phyloP scores from a whole-genome alignment of 495 filamentous ascomycete species.

The Aeminium ludgeri region DNA sequence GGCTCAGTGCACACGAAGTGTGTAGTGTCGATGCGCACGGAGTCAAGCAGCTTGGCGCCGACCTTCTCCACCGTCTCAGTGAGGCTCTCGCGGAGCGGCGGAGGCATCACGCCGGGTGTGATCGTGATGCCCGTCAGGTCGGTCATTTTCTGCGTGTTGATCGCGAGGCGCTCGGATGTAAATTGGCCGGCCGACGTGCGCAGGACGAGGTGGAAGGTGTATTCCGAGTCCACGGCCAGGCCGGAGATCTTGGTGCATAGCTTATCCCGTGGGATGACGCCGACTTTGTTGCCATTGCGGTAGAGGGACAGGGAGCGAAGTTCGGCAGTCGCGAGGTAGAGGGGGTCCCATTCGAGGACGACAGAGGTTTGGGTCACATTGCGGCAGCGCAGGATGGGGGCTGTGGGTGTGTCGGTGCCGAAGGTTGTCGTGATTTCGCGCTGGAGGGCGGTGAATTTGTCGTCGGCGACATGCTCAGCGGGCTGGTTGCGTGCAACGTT shows the following conservation, averaged over 20 bases:
- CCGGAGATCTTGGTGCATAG: constrained; percentile 92
- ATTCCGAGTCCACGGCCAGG: constrained; percentile 89
- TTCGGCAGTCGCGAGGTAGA: constrained; percentile 80
- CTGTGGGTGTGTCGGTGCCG: constrained; percentile 57
- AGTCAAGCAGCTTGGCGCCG: constrained; percentile 78
- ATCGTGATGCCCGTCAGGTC: constrained; percentile 93
- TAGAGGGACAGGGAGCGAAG: constrained; percentile 76
- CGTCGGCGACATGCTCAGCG: constrained; percentile 56
- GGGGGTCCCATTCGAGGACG: constrained; percentile 95
- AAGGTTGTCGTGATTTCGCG: constrained; percentile 73
- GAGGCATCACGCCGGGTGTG: constrained; percentile 71
- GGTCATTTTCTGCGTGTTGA: constrained; percentile 96
- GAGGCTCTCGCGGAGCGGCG: constrained; percentile 56
- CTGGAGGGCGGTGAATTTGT: constrained; percentile 67
- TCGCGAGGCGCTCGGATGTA: constrained; percentile 62
- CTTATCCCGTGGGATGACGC: constrained; percentile 76
- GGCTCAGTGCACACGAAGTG: constrained; percentile 99
- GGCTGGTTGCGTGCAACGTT: constrained; percentile 73
- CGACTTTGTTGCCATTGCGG: constrained; percentile 90
- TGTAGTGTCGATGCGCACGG: constrained; percentile 90
- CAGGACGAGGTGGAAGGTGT: constrained; percentile 83
- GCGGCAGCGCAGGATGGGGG: constrained; percentile 71
- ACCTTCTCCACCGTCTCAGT: constrained; percentile 64
- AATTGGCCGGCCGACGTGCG: constrained; percentile 81
- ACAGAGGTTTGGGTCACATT: constrained; percentile 95